Conservation (phyloP, 2,329 filamentous ascomycete genomes). For the Aaosphaeria pasadenensis region DNA sequence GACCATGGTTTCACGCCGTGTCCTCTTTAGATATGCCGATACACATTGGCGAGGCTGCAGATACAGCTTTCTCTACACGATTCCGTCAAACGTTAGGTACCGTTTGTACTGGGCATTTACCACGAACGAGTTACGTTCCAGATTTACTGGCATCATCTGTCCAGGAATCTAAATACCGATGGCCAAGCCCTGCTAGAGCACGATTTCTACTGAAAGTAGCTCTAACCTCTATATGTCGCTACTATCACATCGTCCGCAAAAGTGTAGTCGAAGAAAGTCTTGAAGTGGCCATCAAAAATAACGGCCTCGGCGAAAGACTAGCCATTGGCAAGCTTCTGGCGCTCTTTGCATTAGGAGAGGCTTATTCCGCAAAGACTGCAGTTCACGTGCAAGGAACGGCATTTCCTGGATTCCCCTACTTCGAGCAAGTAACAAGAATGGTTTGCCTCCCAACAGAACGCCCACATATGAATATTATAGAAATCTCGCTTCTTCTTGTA, state of each 20-base stretch:
- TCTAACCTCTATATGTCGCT: constrained; percentile 39
- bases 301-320: not conserved
- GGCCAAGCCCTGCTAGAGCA: not conserved
- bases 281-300: constrained; percentile 36
- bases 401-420: constrained; percentile 47
- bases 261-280: constrained; percentile 38
- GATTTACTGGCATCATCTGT: constrained; percentile 33
- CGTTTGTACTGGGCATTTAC: constrained; percentile 24
- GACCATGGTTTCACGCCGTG: constrained; percentile 35
- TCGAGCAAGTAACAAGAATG: constrained; percentile 40
- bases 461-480: constrained; percentile 44
- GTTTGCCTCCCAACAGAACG: constrained; percentile 42
- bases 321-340: not conserved
- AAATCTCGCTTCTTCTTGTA: constrained; percentile 45
- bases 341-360: not conserved
- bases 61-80: constrained; percentile 37
- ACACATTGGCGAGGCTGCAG: constrained; percentile 37
- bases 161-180: constrained; percentile 21
- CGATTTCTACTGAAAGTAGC: constrained; percentile 38
- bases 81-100: constrained; percentile 29
- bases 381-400: constrained; percentile 19
- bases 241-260: constrained; percentile 44
- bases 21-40: constrained; percentile 31
- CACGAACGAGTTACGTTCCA: constrained; percentile 30
- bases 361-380: constrained; percentile 4